Evolutionary conservation across 78 protist genomes (phyloP).

Genomic region (Protostelium mycophagum): DNA sequence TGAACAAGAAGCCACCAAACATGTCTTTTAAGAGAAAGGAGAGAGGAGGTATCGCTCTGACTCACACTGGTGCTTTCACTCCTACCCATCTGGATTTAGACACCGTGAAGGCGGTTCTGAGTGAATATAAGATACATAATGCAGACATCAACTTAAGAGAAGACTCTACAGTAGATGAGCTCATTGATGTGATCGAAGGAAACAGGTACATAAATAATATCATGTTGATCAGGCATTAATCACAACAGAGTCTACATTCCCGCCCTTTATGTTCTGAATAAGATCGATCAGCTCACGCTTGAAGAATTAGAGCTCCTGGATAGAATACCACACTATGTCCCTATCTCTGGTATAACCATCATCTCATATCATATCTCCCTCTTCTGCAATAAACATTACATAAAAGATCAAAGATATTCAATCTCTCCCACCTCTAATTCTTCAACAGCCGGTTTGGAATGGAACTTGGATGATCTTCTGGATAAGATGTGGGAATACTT

Average conservation of each 20-base stretch:
- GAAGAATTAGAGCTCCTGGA: constrained; percentile 85
- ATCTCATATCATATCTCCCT: too few relatives aligned
- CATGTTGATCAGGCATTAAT: background rate
- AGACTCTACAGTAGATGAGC: constrained; percentile 93
- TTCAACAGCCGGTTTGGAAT: constrained; percentile 77
- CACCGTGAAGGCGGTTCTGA: constrained; percentile 58
- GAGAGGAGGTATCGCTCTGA: constrained; percentile 93
- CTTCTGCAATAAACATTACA: too few relatives aligned
- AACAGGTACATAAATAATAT: constrained; percentile 40
- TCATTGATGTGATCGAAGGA: constrained; percentile 98
- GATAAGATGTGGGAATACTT: constrained; percentile 94
- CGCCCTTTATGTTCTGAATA: constrained; percentile 93
- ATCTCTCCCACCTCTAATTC: too few relatives aligned
- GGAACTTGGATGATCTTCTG: constrained; percentile 96
- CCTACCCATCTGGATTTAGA: constrained; percentile 74
- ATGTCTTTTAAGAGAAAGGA: constrained; percentile 86
- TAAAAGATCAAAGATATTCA: too few relatives aligned
- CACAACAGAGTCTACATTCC: constrained; percentile 82
- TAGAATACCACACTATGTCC: constrained; percentile 56
- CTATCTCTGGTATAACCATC: constrained; percentile 67
- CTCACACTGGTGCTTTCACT: constrained; percentile 42
- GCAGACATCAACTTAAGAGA: constrained; percentile 84
- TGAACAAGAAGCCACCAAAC: constrained; percentile 94
- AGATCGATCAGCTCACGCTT: constrained; percentile 94
- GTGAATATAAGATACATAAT: constrained; percentile 87